Evolutionary conservation across 176 grass and related monocot species (phyloP).

Genomic region (Typha latifolia): DNA sequence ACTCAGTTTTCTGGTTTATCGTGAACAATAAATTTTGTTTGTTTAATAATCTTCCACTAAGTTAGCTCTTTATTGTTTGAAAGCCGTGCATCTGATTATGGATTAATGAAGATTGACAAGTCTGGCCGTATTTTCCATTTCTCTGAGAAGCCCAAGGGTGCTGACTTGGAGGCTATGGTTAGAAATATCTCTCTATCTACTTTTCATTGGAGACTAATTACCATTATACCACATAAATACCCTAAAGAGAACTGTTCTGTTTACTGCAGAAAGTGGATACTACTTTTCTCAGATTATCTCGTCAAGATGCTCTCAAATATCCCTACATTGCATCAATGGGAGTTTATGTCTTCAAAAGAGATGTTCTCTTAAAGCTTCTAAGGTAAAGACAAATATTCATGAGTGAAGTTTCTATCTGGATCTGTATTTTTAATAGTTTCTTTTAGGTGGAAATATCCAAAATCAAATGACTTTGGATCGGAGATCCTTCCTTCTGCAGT

Average conservation of each 20-base stretch:
- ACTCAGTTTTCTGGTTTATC: background rate
- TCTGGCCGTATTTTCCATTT: conserved; percentile 48
- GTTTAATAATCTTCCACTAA: conserved; percentile 16
- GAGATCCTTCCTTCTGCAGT: conserved; percentile 61
- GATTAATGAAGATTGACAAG: conserved; percentile 57
- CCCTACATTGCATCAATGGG: conserved; percentile 81
- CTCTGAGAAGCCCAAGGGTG: conserved; percentile 51
- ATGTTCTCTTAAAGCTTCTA: conserved; percentile 53
- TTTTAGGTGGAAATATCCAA: conserved; percentile 46
- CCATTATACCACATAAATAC: background rate
- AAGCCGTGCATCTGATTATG: conserved; percentile 75
- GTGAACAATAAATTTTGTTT: background rate
- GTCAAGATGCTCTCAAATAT: conserved; percentile 22
- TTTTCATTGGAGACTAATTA: background rate
- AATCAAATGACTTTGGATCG: conserved; percentile 67
- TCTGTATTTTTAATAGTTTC: conserved; percentile 19
- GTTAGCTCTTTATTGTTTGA: conserved; percentile 20
- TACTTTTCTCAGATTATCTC: conserved; percentile 31
- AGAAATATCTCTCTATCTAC: conserved; percentile 12
- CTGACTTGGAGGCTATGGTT: conserved; percentile 64
- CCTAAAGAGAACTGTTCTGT: background rate
- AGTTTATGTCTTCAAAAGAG: conserved; percentile 69
- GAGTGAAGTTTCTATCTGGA: background rate
- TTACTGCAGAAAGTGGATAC: conserved; percentile 47
- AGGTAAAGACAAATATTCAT: conserved; percentile 28